These are phyloP conservation scores for Paecilomyces formosus DNA, from an alignment of 2,329 filamentous ascomycete genomes.

Conservation along the genomic window DNA sequence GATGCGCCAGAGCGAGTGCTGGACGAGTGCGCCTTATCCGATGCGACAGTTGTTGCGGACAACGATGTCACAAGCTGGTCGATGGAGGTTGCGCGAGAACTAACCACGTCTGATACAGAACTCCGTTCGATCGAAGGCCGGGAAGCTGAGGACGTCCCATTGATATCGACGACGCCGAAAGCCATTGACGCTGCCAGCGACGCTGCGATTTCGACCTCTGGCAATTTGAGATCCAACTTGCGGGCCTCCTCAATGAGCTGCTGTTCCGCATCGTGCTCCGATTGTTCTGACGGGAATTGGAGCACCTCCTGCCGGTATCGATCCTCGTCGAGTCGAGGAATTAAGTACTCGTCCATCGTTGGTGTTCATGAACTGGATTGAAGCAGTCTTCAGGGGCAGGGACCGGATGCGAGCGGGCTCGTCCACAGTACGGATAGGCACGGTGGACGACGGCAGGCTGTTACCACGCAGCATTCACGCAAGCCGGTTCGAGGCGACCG, in stretches of 20 bases:
- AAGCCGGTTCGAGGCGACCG: not conserved
- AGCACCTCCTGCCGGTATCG: slow-evolving; percentile 32
- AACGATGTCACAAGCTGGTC: slow-evolving; percentile 23
- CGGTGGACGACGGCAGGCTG: slow-evolving; percentile 22
- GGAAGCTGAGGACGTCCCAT: slow-evolving; percentile 14
- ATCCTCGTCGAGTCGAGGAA: slow-evolving; percentile 23
- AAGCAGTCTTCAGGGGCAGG: slow-evolving; percentile 6
- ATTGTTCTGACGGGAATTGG: slow-evolving; percentile 21
- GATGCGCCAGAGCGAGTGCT: slow-evolving; percentile 32
- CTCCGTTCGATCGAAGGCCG: slow-evolving; percentile 21
- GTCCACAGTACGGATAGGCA: slow-evolving; percentile 23
- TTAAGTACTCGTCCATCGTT: slow-evolving; percentile 1
- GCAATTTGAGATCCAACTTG: slow-evolving; percentile 28
- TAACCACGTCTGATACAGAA: slow-evolving; percentile 20
- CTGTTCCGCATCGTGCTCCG: slow-evolving; percentile 31
- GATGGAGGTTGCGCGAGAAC: slow-evolving; percentile 17
- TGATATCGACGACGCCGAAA: slow-evolving; percentile 25
- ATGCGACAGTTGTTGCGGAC: slow-evolving; percentile 24
- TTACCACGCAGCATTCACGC: slow-evolving; percentile 23
- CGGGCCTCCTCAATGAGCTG: slow-evolving; percentile 29
- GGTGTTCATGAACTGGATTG: slow-evolving; percentile 13
- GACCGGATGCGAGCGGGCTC: slow-evolving; percentile 14
- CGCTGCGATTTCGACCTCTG: slow-evolving; percentile 22
- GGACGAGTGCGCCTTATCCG: slow-evolving; percentile 18
- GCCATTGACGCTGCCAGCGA: slow-evolving; percentile 29